A percentile compares a stretch with the other conserved stretches of the same genome.
These are phyloP conservation scores for Hansenula anomala DNA, from an alignment of 1,139 yeast species.

Conservation along the genomic window DNA sequence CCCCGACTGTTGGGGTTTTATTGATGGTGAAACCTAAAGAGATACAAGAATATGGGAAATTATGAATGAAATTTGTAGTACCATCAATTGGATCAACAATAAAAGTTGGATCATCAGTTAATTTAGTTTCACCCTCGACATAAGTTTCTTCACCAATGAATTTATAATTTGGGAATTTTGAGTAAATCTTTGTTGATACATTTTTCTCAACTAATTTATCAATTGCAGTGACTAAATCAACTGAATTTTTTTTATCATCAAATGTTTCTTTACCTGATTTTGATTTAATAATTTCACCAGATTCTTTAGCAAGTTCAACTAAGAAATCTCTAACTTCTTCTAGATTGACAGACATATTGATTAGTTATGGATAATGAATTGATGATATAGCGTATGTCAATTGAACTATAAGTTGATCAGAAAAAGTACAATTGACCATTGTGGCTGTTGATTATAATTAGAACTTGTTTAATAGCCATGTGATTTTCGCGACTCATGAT, in stretches of 20 bases:
- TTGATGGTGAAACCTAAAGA: conserved; percentile 51
- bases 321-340: conserved; percentile 35
- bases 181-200: conserved; percentile 32
- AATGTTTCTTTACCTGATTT: conserved; percentile 43
- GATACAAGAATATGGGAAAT: conserved; percentile 54
- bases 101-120: conserved; percentile 51
- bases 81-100: conserved; percentile 62
- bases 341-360: conserved; percentile 26
- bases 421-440: no score
- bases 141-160: conserved; percentile 59
- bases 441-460: no score
- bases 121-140: conserved; percentile 37
- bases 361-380: no score
- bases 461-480: no score
- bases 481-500: no score
- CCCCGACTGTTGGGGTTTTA: conserved; percentile 50
- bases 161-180: conserved; percentile 39
- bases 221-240: conserved; percentile 53
- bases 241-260: conserved; percentile 51
- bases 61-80: conserved; percentile 56
- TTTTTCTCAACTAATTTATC: conserved; percentile 50
- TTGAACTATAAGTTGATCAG: no score
- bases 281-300: conserved; percentile 43
- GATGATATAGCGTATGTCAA: no score
- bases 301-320: conserved; percentile 43